These are phyloP conservation scores for Gryganskiella cystojenkinii DNA, from an alignment of 192 early-diverging fungal genomes.

Conservation along the genomic window DNA sequence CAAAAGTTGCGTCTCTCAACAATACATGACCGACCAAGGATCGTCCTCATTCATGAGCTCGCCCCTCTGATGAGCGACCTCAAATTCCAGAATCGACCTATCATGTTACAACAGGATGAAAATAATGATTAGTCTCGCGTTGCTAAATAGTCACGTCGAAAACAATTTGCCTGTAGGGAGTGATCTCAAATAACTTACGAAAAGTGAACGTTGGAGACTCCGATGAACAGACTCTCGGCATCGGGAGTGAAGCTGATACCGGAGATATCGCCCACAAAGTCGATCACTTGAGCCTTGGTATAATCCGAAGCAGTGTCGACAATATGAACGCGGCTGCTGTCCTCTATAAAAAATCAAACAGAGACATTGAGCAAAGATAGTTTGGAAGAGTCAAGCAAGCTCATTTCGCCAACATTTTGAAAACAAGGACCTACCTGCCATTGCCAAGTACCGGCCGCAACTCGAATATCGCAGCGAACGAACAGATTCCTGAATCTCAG, in stretches of 20 bases:
- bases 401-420: too few relatives aligned
- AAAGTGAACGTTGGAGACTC: constrained; percentile 32
- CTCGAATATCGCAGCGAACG: constrained; percentile 40
- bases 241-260: constrained; percentile 46
- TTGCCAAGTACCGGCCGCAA: constrained; percentile 38
- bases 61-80: not conserved
- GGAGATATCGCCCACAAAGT: constrained; percentile 45
- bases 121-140: too few relatives aligned
- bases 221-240: constrained; percentile 29
- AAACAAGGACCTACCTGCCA: constrained; percentile 49
- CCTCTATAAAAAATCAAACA: constrained; percentile 23
- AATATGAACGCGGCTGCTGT: constrained; percentile 34
- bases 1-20: not conserved
- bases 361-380: too few relatives aligned
- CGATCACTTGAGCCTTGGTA: constrained; percentile 32
- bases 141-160: not conserved
- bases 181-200: constrained; percentile 12
- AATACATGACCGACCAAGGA: not conserved
- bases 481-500: constrained; percentile 26
- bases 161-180: not conserved
- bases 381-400: not conserved
- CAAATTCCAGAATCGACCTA: constrained; percentile 47
- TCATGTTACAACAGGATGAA: not conserved
- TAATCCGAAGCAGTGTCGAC: constrained; percentile 41
- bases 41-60: not conserved